Evolutionary conservation across 768 basidiomycete genomes (phyloP), one percentile per base, ranked within the genome.

Genomic region (Cystobasidium onofrii): DNA sequence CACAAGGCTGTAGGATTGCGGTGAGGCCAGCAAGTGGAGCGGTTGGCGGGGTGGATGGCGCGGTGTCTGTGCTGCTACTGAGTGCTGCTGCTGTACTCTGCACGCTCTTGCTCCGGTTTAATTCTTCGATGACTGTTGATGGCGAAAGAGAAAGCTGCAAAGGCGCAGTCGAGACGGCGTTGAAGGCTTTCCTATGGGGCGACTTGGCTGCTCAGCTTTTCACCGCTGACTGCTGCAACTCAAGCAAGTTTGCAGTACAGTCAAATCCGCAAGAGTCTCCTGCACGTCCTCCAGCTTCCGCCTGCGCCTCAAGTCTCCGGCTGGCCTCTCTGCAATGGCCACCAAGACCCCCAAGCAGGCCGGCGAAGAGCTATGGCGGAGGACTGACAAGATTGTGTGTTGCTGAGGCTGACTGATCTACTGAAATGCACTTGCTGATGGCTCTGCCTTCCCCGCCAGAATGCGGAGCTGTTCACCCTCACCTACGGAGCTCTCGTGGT

Each of bases 401-500:
- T n/a, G 33, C 6, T 13, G 57, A 2, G 54, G 6, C 33, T 29
- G 27, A 27, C 65, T 67, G 12, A 15, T 55, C 25, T 33, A 9
- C 34, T 4, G 15, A n/a, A n/a, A 17, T 67, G 15, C 63, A 1
- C 34, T 17, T 41, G 52, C 39, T 39, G 17, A 41, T 34, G 7
- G 34, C 10, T 63, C 9, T 39, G 31, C 31, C 41, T 20, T n/a
- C n/a, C n/a, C n/a, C n/a, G n/a, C 33, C 50, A 71, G 69, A 98
- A 96, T 81, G 91, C 93, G 80, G 96, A 99, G 81, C 86, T 99
- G 31, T 98, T 99, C 82, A 89, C 94, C 1, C 82, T 98, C 73
- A 98, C 95, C 25, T 99, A 99, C 77, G 96, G 96, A 64, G 94
- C 94, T 27, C 87, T 98, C 64, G 96, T 99, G 61, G 92, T 98